Evolutionary conservation across 192 early-diverging fungal genomes (phyloP).

Genomic region (Entophlyctis luteolus): DNA sequence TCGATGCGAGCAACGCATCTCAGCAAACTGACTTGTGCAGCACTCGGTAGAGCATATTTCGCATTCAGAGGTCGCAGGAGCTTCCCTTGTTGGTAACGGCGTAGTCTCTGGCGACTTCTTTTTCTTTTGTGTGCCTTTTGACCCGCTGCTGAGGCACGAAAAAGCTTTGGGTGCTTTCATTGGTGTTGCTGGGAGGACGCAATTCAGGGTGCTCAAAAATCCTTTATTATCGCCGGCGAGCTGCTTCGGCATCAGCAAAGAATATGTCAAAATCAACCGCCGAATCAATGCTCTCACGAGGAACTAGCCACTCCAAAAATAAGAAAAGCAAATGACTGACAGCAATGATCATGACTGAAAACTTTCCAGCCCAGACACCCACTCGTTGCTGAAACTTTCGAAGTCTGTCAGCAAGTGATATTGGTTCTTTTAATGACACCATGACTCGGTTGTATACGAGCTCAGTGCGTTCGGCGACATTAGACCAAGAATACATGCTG

Average conservation of each 20-base stretch:
- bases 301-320: constrained; percentile 79
- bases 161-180: too few species aligned
- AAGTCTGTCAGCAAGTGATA: constrained; percentile 75
- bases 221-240: neutral
- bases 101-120: too few species aligned
- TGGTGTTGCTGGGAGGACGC: too few species aligned
- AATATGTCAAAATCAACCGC: neutral
- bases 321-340: constrained; percentile 77
- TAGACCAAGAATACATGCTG: constrained; percentile 94
- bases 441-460: constrained; percentile 75
- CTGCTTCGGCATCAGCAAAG: neutral
- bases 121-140: too few species aligned
- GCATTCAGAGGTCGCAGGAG: too few species aligned
- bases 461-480: constrained; percentile 91
- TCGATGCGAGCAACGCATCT: constrained; percentile 1
- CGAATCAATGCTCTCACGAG: constrained; percentile 30
- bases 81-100: too few species aligned
- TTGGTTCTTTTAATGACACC: constrained; percentile 49
- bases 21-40: too few species aligned
- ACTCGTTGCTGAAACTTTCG: constrained; percentile 66
- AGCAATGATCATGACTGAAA: constrained; percentile 86
- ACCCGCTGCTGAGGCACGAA: too few species aligned
- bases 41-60: too few species aligned
- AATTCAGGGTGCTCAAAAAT: too few species aligned
- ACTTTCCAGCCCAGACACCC: constrained; percentile 84